These are phyloP conservation scores for Lichtheimia ornata DNA, from an alignment of 371 early-diverging fungal species.

Conservation along the genomic window DNA sequence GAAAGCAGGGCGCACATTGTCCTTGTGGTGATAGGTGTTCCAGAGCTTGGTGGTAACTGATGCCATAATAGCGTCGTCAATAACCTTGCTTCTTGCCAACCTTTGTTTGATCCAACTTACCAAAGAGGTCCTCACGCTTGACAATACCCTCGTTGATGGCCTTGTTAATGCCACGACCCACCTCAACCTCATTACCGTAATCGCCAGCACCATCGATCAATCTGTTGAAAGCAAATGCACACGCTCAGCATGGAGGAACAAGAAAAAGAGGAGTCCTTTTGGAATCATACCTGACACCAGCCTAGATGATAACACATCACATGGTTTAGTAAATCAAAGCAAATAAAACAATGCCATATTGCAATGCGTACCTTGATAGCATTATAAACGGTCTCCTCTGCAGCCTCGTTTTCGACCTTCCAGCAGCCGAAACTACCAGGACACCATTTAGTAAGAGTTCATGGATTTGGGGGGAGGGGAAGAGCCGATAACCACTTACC, in stretches of 20 bases:
- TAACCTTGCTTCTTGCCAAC: not conserved
- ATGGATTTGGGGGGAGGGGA: too few relatives aligned
- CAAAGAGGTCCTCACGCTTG: conserved; percentile 58
- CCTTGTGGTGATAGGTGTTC: conserved; percentile 58
- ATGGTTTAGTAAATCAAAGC: too few relatives aligned
- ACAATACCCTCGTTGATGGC: conserved; percentile 59
- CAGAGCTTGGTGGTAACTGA: conserved; percentile 76
- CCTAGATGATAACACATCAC: not conserved
- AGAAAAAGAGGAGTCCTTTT: not conserved
- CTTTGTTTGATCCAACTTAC: conserved; percentile 15
- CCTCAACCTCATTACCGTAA: conserved; percentile 70
- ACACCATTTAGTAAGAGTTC: too few relatives aligned
- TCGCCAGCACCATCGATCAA: conserved; percentile 45
- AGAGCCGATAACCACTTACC: not conserved
- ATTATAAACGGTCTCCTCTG: conserved; percentile 50
- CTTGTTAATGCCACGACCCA: conserved; percentile 61
- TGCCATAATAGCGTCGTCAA: conserved; percentile 7
- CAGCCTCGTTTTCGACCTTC: conserved; percentile 34
- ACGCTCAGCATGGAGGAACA: not conserved
- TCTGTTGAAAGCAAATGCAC: conserved; percentile 24
- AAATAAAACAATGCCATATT: too few relatives aligned
- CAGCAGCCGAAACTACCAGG: conserved; percentile 41
- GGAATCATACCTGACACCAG: conserved; percentile 35
- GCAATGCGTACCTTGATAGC: conserved; percentile 31
- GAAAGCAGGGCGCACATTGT: conserved; percentile 49